Base-by-base conservation (phyloP, 2,329 filamentous ascomycete species). In the Westerdykella aurantiaca region DNA sequence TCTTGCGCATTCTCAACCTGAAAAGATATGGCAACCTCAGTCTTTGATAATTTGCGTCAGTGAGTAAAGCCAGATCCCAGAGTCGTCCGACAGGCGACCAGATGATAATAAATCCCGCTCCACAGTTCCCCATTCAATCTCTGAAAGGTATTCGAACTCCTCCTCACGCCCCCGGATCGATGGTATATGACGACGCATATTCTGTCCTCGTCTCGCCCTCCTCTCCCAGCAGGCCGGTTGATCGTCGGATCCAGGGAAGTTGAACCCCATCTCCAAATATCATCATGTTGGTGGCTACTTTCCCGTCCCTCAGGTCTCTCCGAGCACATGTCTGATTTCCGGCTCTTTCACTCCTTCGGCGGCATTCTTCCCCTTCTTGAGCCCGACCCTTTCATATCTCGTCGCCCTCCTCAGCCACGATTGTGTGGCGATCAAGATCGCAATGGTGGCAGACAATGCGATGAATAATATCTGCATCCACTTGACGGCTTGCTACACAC, bases 391-490 rank as follows among this genome's bases (percentile, higher is more conserved):
- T 17, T 39, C 38, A 21, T 34, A 33, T 25, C 49, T 38, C 13
- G 56, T 56, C 43, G 47, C 57, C 35, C 50, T 53, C 18, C 60
- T 49, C 6, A 57, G 18, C 21, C 47, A 48, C 14, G 58, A 56
- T 39, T 63, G 58, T 5, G 51, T 7, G 10, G 45, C 42, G 34
- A 61, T 61, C 38, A 64, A 41, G 12, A 41, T 45, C n/a, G 62
- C 45, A 14, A 57, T 44, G 5, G 51, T 22, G 7, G 57, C 44
- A 0, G 49, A 44, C 21, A 51, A 50, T 13, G 61, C 9, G 3
- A 58, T 43, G 7, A 64, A 37, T 14, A 56, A 41, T 23, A 64
- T 47, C 31, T 61, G 59, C 14, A 63, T 21, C 59, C 59, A 64
- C 37, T 63, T 63, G 5, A 58, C 55, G 13, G 51, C 46, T 6